phyloP scores from a whole-genome alignment of 805 yeast species.

The Candida berthetii region DNA sequence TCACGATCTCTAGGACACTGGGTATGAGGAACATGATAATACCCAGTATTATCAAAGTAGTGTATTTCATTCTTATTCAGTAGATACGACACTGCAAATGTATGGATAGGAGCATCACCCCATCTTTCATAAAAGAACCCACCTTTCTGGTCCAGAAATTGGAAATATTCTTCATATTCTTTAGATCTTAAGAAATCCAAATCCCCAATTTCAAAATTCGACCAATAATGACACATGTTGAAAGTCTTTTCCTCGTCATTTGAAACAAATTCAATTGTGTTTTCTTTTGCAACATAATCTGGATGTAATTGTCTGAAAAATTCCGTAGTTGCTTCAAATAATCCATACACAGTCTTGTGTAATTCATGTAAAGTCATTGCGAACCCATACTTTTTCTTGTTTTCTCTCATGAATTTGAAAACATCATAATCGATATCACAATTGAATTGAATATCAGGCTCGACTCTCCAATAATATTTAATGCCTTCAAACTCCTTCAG shows the following conservation, averaged over 20 bases:
- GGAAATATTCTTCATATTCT: slow-evolving; percentile 53
- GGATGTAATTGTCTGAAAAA: slow-evolving; percentile 41
- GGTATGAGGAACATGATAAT: slow-evolving; percentile 53
- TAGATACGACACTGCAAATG: slow-evolving; percentile 64
- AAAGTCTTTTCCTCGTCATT: slow-evolving; percentile 58
- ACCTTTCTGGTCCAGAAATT: slow-evolving; percentile 57
- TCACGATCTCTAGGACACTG: slow-evolving; percentile 51
- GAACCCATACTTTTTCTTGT: slow-evolving; percentile 60
- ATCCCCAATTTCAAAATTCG: slow-evolving; percentile 72
- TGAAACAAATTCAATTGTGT: slow-evolving; percentile 57
- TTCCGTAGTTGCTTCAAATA: slow-evolving; percentile 52
- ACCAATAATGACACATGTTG: slow-evolving; percentile 80
- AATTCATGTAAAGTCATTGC: slow-evolving; percentile 62
- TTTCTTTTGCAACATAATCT: slow-evolving; percentile 37
- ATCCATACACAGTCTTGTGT: slow-evolving; percentile 49
- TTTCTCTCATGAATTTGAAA: slow-evolving; percentile 49
- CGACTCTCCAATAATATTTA: slow-evolving; percentile 73
- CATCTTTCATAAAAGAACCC: slow-evolving; percentile 86
- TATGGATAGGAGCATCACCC: slow-evolving; percentile 94
- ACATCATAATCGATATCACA: slow-evolving; percentile 64
- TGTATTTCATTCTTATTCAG: slow-evolving; percentile 52
- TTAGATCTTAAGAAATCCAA: slow-evolving; percentile 59
- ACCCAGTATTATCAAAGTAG: slow-evolving; percentile 72
- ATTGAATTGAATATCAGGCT: slow-evolving; percentile 54
- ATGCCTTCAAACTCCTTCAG: slow-evolving; percentile 53